A percentile compares a stretch with the other conserved stretches of the same genome.
Evolutionary conservation across 331 rosid species (phyloP).

Genomic region (Malus hybrid): DNA sequence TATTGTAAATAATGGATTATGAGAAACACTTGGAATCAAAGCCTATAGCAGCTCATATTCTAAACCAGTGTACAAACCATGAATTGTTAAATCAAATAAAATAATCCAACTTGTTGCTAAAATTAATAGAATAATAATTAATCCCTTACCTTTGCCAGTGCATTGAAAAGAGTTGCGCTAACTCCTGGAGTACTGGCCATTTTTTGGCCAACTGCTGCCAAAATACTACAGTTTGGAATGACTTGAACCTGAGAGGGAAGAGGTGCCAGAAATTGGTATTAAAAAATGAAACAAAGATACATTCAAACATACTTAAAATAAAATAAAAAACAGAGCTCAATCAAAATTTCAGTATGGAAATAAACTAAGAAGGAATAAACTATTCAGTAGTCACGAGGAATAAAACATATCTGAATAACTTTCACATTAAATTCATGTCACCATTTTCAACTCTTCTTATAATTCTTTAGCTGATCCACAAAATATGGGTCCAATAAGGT

Average conservation of each 20-base stretch:
- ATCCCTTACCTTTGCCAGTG: constrained; percentile 82
- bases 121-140: neutral
- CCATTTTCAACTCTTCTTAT: neutral
- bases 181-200: constrained; percentile 99
- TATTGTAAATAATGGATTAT: neutral
- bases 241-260: constrained; percentile 61
- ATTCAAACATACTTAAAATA: neutral
- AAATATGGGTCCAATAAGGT: too few species aligned
- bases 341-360: neutral
- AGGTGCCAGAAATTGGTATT: neutral
- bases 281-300: neutral
- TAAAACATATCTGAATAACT: neutral
- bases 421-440: neutral
- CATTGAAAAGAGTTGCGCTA: constrained; percentile 92
- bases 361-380: too few species aligned
- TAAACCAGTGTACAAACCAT: neutral
- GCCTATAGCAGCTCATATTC: neutral
- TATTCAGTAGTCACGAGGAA: too few species aligned
- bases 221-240: constrained; percentile 87
- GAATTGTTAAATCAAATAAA: neutral
- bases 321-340: neutral
- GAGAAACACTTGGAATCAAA: neutral
- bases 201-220: constrained; percentile 96
- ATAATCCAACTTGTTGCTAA: neutral
- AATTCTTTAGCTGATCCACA: neutral